A percentile compares a stretch with the other conserved stretches of the same genome.
Evolutionary conservation across 495 filamentous ascomycete species (phyloP).

Genomic region (Hyaloscypha bicolor): DNA sequence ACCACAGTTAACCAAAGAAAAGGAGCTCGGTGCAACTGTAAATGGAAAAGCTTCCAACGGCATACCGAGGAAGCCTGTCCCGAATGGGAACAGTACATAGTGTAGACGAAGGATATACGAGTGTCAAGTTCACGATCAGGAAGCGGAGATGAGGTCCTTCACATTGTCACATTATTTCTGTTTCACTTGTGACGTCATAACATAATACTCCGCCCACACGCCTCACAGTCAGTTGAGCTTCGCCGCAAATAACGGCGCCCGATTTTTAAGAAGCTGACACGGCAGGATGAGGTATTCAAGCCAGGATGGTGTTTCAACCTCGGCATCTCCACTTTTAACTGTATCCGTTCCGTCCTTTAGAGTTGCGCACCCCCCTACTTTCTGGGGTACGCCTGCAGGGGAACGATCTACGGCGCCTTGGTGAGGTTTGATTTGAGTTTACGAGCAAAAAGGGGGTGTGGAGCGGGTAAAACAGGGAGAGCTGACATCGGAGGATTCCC

Average conservation of each 20-base stretch:
- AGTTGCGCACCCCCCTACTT: background rate
- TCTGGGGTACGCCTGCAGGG: background rate
- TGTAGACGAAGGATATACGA: conserved; percentile 2
- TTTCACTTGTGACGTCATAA: background rate
- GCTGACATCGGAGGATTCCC: background rate
- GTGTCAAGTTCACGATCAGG: background rate
- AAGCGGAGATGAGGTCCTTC: background rate
- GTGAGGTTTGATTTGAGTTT: conserved; percentile 5
- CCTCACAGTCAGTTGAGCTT: background rate
- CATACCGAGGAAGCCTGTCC: conserved; percentile 12
- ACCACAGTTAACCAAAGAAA: conserved; percentile 32
- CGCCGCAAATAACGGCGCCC: background rate
- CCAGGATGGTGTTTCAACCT: background rate
- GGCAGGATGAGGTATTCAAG: background rate
- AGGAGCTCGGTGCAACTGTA: conserved; percentile 28
- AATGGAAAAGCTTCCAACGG: conserved; percentile 18
- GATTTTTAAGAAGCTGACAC: background rate
- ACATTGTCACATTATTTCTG: background rate
- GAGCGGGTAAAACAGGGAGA: background rate
- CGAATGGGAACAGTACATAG: conserved; percentile 17
- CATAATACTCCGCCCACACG: background rate
- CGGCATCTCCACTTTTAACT: conserved; percentile 4
- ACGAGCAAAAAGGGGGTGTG: background rate
- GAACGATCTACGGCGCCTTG: background rate
- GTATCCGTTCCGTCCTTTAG: background rate